These are phyloP conservation scores for Annona cherimola DNA, from an alignment of 164 flowering plant genomes.

Conservation along the genomic window DNA sequence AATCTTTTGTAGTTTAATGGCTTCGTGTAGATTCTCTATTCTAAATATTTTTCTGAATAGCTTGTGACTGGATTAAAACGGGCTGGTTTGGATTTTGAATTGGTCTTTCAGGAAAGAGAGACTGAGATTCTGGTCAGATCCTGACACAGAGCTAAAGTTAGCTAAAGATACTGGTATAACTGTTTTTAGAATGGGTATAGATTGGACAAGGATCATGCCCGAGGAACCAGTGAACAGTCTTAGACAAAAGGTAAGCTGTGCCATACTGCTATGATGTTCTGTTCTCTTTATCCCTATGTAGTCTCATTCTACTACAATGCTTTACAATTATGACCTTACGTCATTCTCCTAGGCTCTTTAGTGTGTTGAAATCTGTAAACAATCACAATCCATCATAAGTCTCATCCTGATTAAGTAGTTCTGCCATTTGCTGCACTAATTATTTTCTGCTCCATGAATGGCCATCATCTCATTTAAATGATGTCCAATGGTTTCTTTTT, in stretches of 20 bases:
- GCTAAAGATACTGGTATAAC: slow-evolving; percentile 82
- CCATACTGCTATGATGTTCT: slow-evolving; percentile 1
- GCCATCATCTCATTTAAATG: too few relatives aligned
- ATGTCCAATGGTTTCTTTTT: too few relatives aligned
- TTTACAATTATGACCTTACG: background rate
- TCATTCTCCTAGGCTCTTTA: background rate
- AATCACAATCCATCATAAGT: too few relatives aligned
- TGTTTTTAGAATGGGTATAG: slow-evolving; percentile 95
- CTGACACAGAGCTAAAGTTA: slow-evolving; percentile 83
- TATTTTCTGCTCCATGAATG: too few relatives aligned
- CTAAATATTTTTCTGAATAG: background rate
- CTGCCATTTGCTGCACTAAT: too few relatives aligned
- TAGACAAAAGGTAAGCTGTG: slow-evolving; percentile 52
- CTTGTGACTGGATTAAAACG: slow-evolving; percentile 1
- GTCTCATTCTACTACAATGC: background rate
- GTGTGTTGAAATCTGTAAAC: too few relatives aligned
- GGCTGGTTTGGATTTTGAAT: slow-evolving; percentile 13
- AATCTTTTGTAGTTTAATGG: background rate
- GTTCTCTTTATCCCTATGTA: background rate
- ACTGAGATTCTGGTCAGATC: slow-evolving; percentile 97
- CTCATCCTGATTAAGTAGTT: too few relatives aligned
- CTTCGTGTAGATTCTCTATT: background rate
- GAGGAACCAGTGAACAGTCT: slow-evolving; percentile 69
- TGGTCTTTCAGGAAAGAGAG: slow-evolving; percentile 76
- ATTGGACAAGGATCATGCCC: slow-evolving; percentile 93